These are phyloP conservation scores for Tetrahymena malaccensis DNA, from an alignment of 73 alveolate species.

Conservation along the genomic window DNA sequence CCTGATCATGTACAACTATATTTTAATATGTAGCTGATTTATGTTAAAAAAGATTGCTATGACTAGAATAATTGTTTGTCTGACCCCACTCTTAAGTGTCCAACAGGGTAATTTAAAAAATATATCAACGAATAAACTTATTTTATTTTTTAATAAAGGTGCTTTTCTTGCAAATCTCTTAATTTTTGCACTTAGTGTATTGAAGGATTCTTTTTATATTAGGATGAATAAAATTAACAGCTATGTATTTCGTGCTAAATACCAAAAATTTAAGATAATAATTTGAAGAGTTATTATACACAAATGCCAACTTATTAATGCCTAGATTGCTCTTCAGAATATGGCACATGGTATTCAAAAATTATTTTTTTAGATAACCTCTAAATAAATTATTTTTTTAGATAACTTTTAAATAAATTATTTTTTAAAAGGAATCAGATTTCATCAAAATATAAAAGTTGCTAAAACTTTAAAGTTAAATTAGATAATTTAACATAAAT, in stretches of 20 bases:
- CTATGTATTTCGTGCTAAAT: neutral
- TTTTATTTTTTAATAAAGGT: neutral
- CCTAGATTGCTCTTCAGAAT: neutral
- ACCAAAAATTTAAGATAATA: neutral
- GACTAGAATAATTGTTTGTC: neutral
- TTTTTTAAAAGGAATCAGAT: neutral
- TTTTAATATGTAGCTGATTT: neutral
- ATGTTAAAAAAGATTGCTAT: neutral
- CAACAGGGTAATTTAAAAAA: neutral
- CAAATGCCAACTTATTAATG: neutral
- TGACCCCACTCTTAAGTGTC: neutral
- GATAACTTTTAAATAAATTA: too few relatives aligned
- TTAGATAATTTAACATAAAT: neutral
- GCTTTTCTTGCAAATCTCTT: neutral
- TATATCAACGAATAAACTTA: neutral
- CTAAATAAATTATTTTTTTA: too few relatives aligned
- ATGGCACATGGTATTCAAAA: neutral
- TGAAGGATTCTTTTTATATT: neutral
- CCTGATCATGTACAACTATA: neutral
- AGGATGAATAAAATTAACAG: neutral
- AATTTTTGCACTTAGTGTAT: neutral
- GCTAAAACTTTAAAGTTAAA: neutral
- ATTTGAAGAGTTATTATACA: neutral
- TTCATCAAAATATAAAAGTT: neutral
- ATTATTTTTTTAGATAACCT: too few relatives aligned